A percentile compares a stretch with the other conserved stretches of the same genome.
Evolutionary conservation across 2,329 filamentous ascomycete genomes (phyloP).

Genomic region (Triangularia verruculosa): DNA sequence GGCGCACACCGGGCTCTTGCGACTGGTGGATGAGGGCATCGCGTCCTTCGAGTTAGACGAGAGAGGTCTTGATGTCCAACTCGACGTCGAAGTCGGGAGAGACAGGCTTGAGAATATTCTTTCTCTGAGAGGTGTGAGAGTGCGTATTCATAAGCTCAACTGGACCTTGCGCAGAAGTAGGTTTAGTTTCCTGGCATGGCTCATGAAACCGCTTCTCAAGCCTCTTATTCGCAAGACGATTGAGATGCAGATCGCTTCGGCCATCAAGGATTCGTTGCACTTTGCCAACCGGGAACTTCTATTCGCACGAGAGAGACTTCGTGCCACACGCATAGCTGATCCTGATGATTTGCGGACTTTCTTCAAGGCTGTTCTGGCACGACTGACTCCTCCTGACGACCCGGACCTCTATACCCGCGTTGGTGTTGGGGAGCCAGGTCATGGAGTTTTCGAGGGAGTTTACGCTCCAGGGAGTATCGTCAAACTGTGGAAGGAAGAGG

Average conservation of each 20-base stretch:
- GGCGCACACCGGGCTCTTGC: conserved; percentile 70
- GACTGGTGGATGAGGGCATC: conserved; percentile 77
- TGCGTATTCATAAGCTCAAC: conserved; percentile 81
- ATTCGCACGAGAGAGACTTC: conserved; percentile 79
- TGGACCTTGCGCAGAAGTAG: conserved; percentile 74
- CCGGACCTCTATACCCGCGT: conserved; percentile 73
- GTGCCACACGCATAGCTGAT: conserved; percentile 79
- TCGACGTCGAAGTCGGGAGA: conserved; percentile 80
- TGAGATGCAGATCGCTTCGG: conserved; percentile 71
- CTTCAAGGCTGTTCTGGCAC: conserved; percentile 73
- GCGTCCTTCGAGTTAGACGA: conserved; percentile 83
- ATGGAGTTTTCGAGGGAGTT: conserved; percentile 70
- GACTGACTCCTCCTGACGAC: conserved; percentile 68
- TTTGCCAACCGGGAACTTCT: conserved; percentile 80
- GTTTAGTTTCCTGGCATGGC: conserved; percentile 74
- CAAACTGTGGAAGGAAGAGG: conserved; percentile 86
- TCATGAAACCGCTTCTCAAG: conserved; percentile 79
- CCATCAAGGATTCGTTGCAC: conserved; percentile 67
- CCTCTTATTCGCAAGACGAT: conserved; percentile 76
- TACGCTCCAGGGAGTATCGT: conserved; percentile 89
- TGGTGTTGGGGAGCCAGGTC: conserved; percentile 58
- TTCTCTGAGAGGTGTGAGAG: conserved; percentile 69
- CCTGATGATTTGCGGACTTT: conserved; percentile 80
- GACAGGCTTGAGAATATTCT: conserved; percentile 79
- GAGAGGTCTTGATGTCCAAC: conserved; percentile 78